phyloP scores from a whole-genome alignment of 1,284 basidiomycete genomes.

The Trametes pubescens region DNA sequence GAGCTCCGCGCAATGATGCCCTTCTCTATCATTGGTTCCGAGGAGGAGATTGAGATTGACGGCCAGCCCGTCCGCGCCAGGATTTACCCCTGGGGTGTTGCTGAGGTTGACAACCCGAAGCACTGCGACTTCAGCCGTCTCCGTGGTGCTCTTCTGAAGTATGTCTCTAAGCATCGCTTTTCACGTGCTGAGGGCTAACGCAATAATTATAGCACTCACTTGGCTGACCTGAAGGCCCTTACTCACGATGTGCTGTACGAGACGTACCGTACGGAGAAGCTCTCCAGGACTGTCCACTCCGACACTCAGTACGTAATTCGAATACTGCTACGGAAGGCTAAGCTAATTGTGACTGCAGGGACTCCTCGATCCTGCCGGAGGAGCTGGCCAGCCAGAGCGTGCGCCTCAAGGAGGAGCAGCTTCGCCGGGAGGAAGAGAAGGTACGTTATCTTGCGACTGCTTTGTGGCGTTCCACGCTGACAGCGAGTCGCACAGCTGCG shows the following conservation, averaged over 20 bases:
- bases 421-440: slow-evolving; percentile 97
- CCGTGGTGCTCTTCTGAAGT: slow-evolving; percentile 91
- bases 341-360: slow-evolving; percentile 52
- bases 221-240: slow-evolving; percentile 93
- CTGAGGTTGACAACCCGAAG: slow-evolving; percentile 98
- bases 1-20: slow-evolving; percentile 93
- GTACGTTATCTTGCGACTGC: slow-evolving; percentile 45
- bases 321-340: slow-evolving; percentile 3
- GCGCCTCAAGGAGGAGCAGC: slow-evolving; percentile 98
- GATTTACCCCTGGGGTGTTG: slow-evolving; percentile 98
- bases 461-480: slow-evolving; percentile 6
- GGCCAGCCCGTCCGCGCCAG: slow-evolving; percentile 93
- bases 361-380: slow-evolving; percentile 92
- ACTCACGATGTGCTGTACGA: slow-evolving; percentile 96
- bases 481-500: slow-evolving; percentile 67
- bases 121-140: slow-evolving; percentile 98
- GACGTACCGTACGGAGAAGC: slow-evolving; percentile 98
- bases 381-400: slow-evolving; percentile 97
- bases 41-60: slow-evolving; percentile 94
- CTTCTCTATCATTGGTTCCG: slow-evolving; percentile 97
- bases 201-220: slow-evolving; percentile 75
- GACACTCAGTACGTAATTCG: slow-evolving; percentile 72
- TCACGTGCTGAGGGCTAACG: slow-evolving; percentile 5
- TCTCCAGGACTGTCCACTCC: slow-evolving; percentile 91
- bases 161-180: slow-evolving; percentile 34